Evolutionary conservation across 768 basidiomycete species (phyloP), one percentile per base, ranked within the genome.

Genomic region (Candolleomyces efflorescens): DNA sequence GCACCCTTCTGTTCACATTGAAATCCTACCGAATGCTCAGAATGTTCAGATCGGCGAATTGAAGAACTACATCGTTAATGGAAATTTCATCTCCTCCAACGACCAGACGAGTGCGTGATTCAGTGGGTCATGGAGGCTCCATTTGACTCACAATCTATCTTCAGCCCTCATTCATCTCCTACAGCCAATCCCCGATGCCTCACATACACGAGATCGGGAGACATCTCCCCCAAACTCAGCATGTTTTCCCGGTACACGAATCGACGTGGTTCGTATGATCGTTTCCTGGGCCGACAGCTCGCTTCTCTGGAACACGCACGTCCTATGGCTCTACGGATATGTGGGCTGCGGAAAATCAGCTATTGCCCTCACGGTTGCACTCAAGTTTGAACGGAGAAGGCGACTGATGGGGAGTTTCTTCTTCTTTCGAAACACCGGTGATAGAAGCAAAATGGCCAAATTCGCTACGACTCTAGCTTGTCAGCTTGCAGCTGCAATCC

Each of bases 281-380:
- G 13, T 13, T 3, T n/a, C 46, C 2, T 48, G 46, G 46, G 46
- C 11, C 5, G 20, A 48, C 15, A 48, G 46, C 46, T 22, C 13
- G 3, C 20, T 48, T 9, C 46, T 48, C 7, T 48, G 18, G 13
- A 50, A 32, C 10, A 20, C 24, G 1, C 49, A 54, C 17, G 46
- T 66, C 24, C 17, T 66, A 18, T 66, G 65, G 63, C 23, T 66
- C 2, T 45, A 58, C 36, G 65, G 65, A 4, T 58, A 62, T 1
- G 63, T 59, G 5, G 65, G 65, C n/a, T 59, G 59, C 17, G 65
- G 65, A 18, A 66, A 66, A 46, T 63, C 63, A 0, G 62, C 62
- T 7, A 60, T 65, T 13, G 58, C 60, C 3, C 62, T 62, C 26
- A 51, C 50, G 1, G 52, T 65, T 7, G 63, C 63, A 10, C 59